Evolutionary conservation across 371 early-diverging fungal species (phyloP).

Genomic region (Rhizopus stolonifer): DNA sequence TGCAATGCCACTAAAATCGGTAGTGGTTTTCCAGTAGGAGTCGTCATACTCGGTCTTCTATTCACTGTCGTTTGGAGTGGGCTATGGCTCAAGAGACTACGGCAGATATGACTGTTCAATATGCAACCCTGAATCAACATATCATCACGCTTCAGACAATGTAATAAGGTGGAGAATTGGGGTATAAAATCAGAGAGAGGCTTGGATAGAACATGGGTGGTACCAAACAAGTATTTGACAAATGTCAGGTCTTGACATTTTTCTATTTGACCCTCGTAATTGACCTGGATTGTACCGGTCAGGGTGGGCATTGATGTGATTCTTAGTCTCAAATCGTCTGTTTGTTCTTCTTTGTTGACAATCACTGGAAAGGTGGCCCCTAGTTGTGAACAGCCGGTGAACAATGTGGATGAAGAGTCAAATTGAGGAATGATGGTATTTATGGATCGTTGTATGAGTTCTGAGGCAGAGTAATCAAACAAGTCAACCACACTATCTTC

Average conservation of each 20-base stretch:
- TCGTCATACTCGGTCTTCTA: slow-evolving; percentile 3
- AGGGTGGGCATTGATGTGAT: slow-evolving; percentile 69
- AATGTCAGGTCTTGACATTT: slow-evolving; percentile 56
- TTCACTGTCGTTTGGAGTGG: background rate
- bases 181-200: slow-evolving; percentile 50
- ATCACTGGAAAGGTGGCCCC: slow-evolving; percentile 64
- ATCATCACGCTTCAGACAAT: slow-evolving; percentile 35
- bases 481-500: slow-evolving; percentile 51
- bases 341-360: slow-evolving; percentile 17
- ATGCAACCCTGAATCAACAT: slow-evolving; percentile 33
- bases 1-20: slow-evolving; percentile 60
- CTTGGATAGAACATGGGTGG: slow-evolving; percentile 29
- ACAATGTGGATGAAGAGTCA: slow-evolving; percentile 52
- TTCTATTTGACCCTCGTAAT: slow-evolving; percentile 44
- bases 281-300: slow-evolving; percentile 64
- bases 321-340: slow-evolving; percentile 31
- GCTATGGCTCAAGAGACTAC: slow-evolving; percentile 18
- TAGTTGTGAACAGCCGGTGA: slow-evolving; percentile 55
- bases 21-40: slow-evolving; percentile 19
- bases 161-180: slow-evolving; percentile 53
- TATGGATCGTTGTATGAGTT: slow-evolving; percentile 40
- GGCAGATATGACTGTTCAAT: slow-evolving; percentile 33
- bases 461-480: slow-evolving; percentile 51
- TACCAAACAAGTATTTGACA: slow-evolving; percentile 67
- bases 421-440: slow-evolving; percentile 19